A percentile compares a stretch with the other conserved stretches of the same genome.
Conservation (phyloP, 441 rosid species). For the Syzygium malaccense region DNA sequence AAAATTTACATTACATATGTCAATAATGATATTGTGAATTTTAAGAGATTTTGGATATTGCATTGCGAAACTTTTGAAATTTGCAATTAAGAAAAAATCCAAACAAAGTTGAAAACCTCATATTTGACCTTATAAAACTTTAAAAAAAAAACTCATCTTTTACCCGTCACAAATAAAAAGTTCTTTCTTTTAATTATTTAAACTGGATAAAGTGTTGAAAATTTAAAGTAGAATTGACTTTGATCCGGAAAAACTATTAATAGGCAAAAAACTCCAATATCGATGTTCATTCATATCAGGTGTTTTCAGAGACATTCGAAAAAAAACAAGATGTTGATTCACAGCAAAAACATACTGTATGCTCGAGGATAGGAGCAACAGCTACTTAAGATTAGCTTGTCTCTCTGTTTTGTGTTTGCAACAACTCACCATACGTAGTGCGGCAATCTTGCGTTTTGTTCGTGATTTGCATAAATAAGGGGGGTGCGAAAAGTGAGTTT, state of each 20-base stretch:
- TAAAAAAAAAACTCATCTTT: no score
- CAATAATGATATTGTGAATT: neutral
- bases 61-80: neutral
- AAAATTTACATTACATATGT: neutral
- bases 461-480: neutral
- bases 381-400: neutral
- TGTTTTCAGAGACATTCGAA: no score
- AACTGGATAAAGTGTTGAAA: neutral
- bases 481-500: neutral
- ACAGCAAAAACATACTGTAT: neutral
- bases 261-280: neutral
- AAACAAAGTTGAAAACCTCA: neutral
- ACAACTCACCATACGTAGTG: neutral
- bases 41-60: neutral
- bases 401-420: neutral
- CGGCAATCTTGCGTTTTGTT: neutral
- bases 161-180: accelerated
- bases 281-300: accelerated
- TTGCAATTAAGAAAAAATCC: neutral
- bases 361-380: neutral
- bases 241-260: neutral
- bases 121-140: neutral
- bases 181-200: neutral
- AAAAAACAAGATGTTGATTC: no score
- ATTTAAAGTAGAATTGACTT: neutral